Evolutionary conservation across 2,329 filamentous ascomycete genomes (phyloP).

Genomic region (Cladosporium phlei): DNA sequence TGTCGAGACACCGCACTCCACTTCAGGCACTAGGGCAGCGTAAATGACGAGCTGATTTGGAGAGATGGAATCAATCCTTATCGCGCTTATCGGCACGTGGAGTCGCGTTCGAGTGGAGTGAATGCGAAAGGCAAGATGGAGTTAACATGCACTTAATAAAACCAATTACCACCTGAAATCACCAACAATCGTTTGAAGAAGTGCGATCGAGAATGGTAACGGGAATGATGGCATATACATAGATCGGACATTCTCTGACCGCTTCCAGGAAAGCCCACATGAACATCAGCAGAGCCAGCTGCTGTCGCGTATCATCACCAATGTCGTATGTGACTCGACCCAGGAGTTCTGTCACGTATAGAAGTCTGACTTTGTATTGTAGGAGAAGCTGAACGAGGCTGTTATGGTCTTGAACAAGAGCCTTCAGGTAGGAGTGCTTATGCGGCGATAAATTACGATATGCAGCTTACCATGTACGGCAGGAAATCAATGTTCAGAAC

Average conservation of each 20-base stretch:
- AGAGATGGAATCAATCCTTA: background rate
- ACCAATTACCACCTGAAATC: too few species aligned
- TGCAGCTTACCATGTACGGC: background rate
- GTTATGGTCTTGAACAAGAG: conserved; percentile 88
- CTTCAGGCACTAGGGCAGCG: conserved; percentile 7
- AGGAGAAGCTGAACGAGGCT: conserved; percentile 98
- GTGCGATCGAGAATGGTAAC: too few species aligned
- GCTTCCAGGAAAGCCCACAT: conserved; percentile 79
- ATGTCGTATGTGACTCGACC: conserved; percentile 62
- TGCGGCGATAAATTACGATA: too few species aligned
- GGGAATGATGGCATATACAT: too few species aligned
- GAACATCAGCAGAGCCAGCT: conserved; percentile 95
- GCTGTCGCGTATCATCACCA: conserved; percentile 91
- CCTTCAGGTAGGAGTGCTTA: conserved; percentile 59
- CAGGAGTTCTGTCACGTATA: background rate
- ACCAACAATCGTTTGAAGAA: too few species aligned
- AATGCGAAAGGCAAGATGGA: too few species aligned
- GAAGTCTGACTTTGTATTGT: conserved; percentile 10
- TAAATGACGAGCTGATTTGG: conserved; percentile 9
- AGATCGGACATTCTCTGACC: background rate
- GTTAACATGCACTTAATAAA: too few species aligned
- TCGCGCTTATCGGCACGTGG: conserved; percentile 12
- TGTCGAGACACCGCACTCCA: conserved; percentile 10
- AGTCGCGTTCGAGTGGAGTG: conserved; percentile 2
- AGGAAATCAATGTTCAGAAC: conserved; percentile 98